These are phyloP conservation scores for Talaromyces sp. DNA, from an alignment of 2,329 filamentous ascomycete genomes.

Conservation along the genomic window DNA sequence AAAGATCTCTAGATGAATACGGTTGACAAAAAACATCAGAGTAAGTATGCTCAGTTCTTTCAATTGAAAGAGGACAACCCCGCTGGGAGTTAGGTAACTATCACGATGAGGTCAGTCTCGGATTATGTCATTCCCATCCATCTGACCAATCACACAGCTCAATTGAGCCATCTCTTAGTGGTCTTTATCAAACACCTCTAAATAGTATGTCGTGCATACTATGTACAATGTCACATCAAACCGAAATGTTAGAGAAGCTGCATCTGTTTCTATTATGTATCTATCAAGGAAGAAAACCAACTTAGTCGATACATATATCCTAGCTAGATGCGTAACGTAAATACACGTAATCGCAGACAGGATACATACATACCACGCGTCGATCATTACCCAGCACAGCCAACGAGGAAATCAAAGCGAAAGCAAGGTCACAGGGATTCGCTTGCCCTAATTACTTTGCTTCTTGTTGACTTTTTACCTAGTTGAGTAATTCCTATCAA, in stretches of 20 bases:
- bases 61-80: neutral
- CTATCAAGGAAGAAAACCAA: neutral
- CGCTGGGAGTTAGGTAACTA: neutral
- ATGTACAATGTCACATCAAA: too few species aligned
- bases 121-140: neutral
- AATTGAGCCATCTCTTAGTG: neutral
- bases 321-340: neutral
- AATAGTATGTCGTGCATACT: neutral
- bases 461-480: neutral
- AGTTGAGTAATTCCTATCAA: neutral
- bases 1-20: neutral
- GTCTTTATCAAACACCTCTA: neutral
- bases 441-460: neutral
- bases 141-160: neutral
- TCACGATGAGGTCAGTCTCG: conserved; percentile 8
- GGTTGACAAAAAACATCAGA: neutral
- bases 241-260: neutral
- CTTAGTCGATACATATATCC: neutral
- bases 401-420: neutral
- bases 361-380: neutral
- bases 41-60: neutral
- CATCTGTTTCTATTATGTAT: neutral
- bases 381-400: neutral
- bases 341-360: neutral
- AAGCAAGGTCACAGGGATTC: neutral